Percentiles rank a stretch among this genome's conserved stretches.
Conservation (phyloP, 2,329 filamentous ascomycete genomes). For the Xylaria sp. region DNA sequence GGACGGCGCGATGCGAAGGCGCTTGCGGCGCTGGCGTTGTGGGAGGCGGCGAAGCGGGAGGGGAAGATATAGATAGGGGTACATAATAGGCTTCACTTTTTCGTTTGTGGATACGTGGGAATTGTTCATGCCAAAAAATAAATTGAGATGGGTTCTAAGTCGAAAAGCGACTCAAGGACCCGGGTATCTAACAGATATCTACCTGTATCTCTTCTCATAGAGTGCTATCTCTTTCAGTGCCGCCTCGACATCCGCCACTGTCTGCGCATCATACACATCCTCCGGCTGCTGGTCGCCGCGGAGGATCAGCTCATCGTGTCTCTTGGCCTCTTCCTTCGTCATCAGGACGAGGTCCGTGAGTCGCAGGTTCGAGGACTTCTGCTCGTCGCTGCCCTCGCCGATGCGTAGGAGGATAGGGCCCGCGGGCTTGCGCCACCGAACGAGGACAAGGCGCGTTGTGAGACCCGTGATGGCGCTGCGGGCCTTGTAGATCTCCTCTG, state of each 20-base stretch:
- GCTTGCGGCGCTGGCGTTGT: slow-evolving; percentile 54
- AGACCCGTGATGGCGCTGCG: slow-evolving; percentile 79
- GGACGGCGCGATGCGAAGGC: slow-evolving; percentile 55
- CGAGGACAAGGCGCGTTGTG: slow-evolving; percentile 70
- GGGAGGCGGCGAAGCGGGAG: slow-evolving; percentile 49
- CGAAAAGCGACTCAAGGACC: slow-evolving; percentile 1
- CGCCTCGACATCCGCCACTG: slow-evolving; percentile 61
- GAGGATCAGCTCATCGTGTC: slow-evolving; percentile 76
- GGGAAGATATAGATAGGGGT: slow-evolving; percentile 26
- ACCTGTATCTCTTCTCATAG: slow-evolving; percentile 48
- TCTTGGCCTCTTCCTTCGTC: slow-evolving; percentile 37
- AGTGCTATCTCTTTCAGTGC: slow-evolving; percentile 62
- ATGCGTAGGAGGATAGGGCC: slow-evolving; percentile 53
- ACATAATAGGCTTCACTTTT: neutral
- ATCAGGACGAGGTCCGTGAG: slow-evolving; percentile 32
- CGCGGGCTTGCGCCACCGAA: slow-evolving; percentile 69
- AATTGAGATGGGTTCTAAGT: neutral
- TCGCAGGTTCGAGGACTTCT: slow-evolving; percentile 66
- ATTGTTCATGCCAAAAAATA: neutral
- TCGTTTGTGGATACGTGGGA: neutral
- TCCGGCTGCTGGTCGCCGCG: slow-evolving; percentile 61
- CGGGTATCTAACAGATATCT: slow-evolving; percentile 6
- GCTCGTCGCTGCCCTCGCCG: slow-evolving; percentile 62
- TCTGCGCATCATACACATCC: slow-evolving; percentile 67
- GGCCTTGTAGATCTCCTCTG: slow-evolving; percentile 83